Conservation (phyloP, 345 rosid genomes). For the Brassica incana region DNA sequence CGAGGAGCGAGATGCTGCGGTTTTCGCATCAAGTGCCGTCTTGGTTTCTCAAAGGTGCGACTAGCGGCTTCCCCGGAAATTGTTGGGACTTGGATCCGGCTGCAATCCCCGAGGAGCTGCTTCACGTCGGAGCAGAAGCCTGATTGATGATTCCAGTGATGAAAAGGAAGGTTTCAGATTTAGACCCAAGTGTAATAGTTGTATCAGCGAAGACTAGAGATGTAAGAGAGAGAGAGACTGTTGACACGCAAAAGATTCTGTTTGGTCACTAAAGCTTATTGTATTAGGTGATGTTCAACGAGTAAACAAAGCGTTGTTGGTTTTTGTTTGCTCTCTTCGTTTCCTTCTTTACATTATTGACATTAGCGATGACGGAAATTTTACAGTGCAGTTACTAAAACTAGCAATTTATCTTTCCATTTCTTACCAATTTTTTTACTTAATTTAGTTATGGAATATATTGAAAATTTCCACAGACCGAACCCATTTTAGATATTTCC, state of each 20-base stretch:
- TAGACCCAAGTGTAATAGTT: slow-evolving; percentile 28
- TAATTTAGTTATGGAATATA: neutral
- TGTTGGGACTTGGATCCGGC: slow-evolving; percentile 99
- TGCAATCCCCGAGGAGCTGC: slow-evolving; percentile 95
- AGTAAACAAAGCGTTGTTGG: slow-evolving; percentile 37
- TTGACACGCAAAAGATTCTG: slow-evolving; percentile 26
- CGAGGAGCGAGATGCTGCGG: slow-evolving; percentile 85
- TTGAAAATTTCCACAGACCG: neutral
- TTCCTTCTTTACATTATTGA: neutral
- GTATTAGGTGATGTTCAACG: slow-evolving; percentile 30
- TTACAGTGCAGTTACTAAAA: slow-evolving; percentile 23
- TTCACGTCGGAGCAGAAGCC: slow-evolving; percentile 51
- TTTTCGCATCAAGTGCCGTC: slow-evolving; percentile 95
- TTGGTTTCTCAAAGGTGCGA: slow-evolving; percentile 71
- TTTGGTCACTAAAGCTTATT: slow-evolving; percentile 32
- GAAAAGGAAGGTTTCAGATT: slow-evolving; percentile 22
- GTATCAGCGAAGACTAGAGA: slow-evolving; percentile 19
- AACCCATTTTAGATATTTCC: too few relatives aligned
- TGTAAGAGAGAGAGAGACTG: slow-evolving; percentile 13
- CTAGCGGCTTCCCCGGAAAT: slow-evolving; percentile 57
- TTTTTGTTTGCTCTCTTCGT: slow-evolving; percentile 25
- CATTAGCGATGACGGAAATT: slow-evolving; percentile 29
- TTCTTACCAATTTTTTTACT: neutral
- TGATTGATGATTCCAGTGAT: slow-evolving; percentile 21
- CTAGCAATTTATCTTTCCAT: slow-evolving; percentile 12